These are phyloP conservation scores for Boletus bicolor DNA, from an alignment of 768 basidiomycete species.

Conservation along the genomic window DNA sequence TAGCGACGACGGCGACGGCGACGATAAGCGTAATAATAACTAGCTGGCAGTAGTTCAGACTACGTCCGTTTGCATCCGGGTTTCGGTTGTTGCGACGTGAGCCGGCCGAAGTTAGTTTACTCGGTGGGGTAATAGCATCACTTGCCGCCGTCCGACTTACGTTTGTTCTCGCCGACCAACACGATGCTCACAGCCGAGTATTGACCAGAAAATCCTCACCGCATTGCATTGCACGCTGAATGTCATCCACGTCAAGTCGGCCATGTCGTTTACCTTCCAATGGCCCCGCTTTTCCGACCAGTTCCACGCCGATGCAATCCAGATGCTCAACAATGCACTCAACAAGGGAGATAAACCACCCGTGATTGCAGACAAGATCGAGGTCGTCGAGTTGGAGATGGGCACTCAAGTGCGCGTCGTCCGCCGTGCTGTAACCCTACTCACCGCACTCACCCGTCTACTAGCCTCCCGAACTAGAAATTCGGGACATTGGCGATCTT, in stretches of 20 bases:
- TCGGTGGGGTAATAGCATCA: not conserved
- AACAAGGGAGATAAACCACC: conserved; percentile 98
- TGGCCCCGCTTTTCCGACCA: conserved; percentile 97
- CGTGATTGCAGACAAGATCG: conserved; percentile 95
- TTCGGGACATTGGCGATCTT: conserved; percentile 96
- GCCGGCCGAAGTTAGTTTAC: not conserved
- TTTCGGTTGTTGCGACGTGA: conserved; percentile 3
- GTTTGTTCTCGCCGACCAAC: conserved; percentile 15
- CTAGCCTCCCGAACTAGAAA: conserved; percentile 94
- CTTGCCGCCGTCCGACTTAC: conserved; percentile 7
- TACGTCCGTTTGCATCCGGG: not conserved
- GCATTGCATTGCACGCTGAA: not conserved
- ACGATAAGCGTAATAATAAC: not conserved
- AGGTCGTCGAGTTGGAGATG: conserved; percentile 99
- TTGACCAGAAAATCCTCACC: not conserved
- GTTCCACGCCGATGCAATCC: conserved; percentile 93
- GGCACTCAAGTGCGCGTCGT: conserved; percentile 78
- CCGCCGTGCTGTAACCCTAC: not conserved
- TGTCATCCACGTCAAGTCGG: conserved; percentile 1
- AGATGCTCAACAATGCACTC: conserved; percentile 95
- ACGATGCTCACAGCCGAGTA: conserved; percentile 18
- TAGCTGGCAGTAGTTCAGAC: not conserved
- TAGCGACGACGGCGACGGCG: not conserved
- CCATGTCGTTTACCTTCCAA: conserved; percentile 89
- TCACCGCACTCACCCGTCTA: not conserved